A percentile compares a stretch with the other conserved stretches of the same genome.
These are phyloP conservation scores for Neoboletus brunneissimus DNA, from an alignment of 768 basidiomycete species.

Conservation along the genomic window DNA sequence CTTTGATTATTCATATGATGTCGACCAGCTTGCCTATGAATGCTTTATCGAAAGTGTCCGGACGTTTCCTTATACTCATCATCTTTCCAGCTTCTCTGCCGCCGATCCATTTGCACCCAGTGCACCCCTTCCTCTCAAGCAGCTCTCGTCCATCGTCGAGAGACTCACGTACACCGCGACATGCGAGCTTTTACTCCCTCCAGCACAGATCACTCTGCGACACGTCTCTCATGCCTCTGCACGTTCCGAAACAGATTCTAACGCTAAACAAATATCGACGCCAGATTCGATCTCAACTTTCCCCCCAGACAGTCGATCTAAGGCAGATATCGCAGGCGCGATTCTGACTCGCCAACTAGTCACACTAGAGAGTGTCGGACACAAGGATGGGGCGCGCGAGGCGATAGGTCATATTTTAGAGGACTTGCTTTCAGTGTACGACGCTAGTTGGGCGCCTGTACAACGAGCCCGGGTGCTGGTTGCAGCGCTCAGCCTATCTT, in stretches of 20 bases:
- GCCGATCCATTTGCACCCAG: conserved; percentile 37
- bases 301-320: conserved; percentile 9
- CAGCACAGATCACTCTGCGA: conserved; percentile 49
- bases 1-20: not conserved
- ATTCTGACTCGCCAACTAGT: conserved; percentile 63
- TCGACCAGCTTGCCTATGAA: conserved; percentile 54
- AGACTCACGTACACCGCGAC: conserved; percentile 62
- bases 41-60: conserved; percentile 51
- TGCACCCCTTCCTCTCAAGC: conserved; percentile 43
- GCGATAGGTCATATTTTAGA: conserved; percentile 43
- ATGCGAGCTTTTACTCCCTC: conserved; percentile 60
- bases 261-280: not conserved
- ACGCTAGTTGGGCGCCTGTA: conserved; percentile 47
- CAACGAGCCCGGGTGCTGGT: conserved; percentile 57
- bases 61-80: conserved; percentile 49
- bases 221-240: not conserved
- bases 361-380: conserved; percentile 49
- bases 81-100: conserved; percentile 14
- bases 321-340: conserved; percentile 42
- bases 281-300: conserved; percentile 11
- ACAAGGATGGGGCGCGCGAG: conserved; percentile 53
- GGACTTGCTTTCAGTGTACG: conserved; percentile 53
- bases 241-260: not conserved
- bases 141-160: conserved; percentile 61
- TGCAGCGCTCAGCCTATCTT: conserved; percentile 48